These are phyloP conservation scores for Tetracentron sinense DNA, from an alignment of 164 flowering plant species.

Conservation along the genomic window DNA sequence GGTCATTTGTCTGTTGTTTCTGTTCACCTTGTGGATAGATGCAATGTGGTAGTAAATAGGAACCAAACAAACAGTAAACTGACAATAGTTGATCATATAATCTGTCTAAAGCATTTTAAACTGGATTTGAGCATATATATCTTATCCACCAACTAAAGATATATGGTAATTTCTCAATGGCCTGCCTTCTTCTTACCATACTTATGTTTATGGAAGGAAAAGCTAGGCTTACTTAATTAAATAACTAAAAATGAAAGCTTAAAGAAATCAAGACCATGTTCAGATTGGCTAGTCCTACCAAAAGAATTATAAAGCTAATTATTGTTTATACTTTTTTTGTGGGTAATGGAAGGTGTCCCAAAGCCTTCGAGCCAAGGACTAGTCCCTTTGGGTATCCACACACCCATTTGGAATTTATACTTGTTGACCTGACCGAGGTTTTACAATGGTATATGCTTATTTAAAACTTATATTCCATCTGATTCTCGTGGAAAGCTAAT, in stretches of 20 bases:
- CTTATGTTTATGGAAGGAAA: background rate
- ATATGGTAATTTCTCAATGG: background rate
- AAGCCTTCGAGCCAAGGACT: no score
- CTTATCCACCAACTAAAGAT: background rate
- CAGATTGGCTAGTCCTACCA: background rate
- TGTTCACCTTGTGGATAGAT: slow-evolving; percentile 1
- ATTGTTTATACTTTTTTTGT: no score
- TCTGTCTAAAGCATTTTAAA: background rate
- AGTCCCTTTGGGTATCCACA: no score
- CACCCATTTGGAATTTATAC: no score
- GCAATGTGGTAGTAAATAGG: background rate
- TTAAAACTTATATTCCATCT: background rate
- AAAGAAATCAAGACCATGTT: background rate
- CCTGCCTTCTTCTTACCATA: background rate
- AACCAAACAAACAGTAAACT: background rate
- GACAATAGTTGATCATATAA: background rate
- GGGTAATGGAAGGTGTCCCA: no score
- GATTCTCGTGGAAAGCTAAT: slow-evolving; percentile 1
- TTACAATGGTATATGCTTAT: background rate
- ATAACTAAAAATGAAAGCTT: background rate
- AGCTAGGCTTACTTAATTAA: background rate
- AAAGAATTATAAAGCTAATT: background rate
- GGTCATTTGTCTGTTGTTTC: slow-evolving; percentile 7
- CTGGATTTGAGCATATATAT: background rate
- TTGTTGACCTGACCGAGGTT: no score